Conservation (phyloP, 768 basidiomycete genomes). For the Kwoniella newhampshirensis region DNA sequence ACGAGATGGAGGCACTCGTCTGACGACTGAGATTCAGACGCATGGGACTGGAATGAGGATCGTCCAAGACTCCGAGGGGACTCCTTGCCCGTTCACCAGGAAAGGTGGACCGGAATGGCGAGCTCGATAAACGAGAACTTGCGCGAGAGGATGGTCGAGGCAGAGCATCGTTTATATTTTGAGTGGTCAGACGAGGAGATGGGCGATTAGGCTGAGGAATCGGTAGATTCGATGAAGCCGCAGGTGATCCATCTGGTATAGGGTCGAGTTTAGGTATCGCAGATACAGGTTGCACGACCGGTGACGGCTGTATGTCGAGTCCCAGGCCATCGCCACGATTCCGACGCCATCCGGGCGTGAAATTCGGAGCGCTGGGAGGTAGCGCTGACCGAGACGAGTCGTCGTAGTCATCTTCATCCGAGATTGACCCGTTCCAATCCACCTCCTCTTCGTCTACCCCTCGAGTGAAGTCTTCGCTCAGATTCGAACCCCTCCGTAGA, state of each 20-base stretch:
- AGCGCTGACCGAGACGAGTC: constrained; percentile 3
- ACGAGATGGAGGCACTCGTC: constrained; percentile 3
- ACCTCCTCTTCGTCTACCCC: constrained; percentile 36
- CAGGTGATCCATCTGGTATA: constrained; percentile 37
- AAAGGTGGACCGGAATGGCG: constrained; percentile 11
- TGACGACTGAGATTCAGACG: constrained; percentile 1
- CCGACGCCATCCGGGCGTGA: constrained; percentile 7
- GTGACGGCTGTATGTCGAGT: constrained; percentile 2
- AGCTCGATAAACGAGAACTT: constrained; percentile 13
- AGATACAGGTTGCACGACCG: constrained; percentile 10
- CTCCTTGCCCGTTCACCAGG: constrained; percentile 16
- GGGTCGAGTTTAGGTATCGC: constrained; percentile 27
- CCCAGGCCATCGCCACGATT: constrained; percentile 13
- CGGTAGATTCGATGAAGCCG: neutral
- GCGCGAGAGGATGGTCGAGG: constrained; percentile 18
- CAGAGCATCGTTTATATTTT: neutral
- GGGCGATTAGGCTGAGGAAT: neutral
- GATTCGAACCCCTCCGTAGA: constrained; percentile 21
- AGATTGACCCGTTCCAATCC: constrained; percentile 42
- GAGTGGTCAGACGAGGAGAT: neutral
- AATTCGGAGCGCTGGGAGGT: constrained; percentile 16
- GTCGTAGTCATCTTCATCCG: constrained; percentile 49
- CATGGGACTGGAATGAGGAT: neutral
- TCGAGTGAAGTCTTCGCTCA: constrained; percentile 20
- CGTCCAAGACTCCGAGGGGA: constrained; percentile 14